Base-by-base conservation (phyloP, 2,329 filamentous ascomycete species). In the Arthrobotrys musiformis region DNA sequence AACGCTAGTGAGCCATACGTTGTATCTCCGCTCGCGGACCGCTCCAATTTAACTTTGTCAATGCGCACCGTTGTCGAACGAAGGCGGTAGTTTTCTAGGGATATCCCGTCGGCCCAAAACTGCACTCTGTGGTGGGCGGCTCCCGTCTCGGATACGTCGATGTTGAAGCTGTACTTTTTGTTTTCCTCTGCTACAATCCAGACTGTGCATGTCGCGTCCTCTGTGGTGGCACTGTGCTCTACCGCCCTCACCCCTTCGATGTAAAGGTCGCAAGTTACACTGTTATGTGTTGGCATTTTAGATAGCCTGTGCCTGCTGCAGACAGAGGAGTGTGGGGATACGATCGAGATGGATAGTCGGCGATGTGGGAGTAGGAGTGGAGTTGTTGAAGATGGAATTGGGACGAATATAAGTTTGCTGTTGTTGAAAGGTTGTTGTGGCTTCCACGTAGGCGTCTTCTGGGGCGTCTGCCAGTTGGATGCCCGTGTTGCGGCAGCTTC, bases 71-170 rank as follows among this genome's bases (percentile, higher is more conserved):
- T n/a, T n/a, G n/a, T n/a, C n/a, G n/a, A n/a, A n/a, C n/a, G n/a
- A n/a, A n/a, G n/a, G n/a, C n/a, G n/a, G n/a, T n/a, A n/a, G n/a
- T n/a, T n/a, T n/a, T n/a, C n/a, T n/a, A n/a, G n/a, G n/a, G n/a
- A n/a, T n/a, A 33, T 35, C 30, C 67, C 67, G 26, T 70, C 67
- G 7, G 42, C 67, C 7, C 28, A 15, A 17, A 70, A 62, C 8
- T 40, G 1, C 6, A 28, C 4, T 13, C 5, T 13, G 13, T 70
- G 54, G 0, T 26, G 5, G 7, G 17, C 7, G 9, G 26, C 15
- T 2, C 54, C 26, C 2, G 66, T 70, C 4, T 7, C n/a, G n/a
- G n/a, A n/a, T n/a, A 28, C 4, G 24, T 33, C 13, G 26, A 9
- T 13, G 15, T 70, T 33, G 13, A 2, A 37, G 7, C 35, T 22